phyloP scores from a whole-genome alignment of 768 basidiomycete species.

The Podaxis rugospora region DNA sequence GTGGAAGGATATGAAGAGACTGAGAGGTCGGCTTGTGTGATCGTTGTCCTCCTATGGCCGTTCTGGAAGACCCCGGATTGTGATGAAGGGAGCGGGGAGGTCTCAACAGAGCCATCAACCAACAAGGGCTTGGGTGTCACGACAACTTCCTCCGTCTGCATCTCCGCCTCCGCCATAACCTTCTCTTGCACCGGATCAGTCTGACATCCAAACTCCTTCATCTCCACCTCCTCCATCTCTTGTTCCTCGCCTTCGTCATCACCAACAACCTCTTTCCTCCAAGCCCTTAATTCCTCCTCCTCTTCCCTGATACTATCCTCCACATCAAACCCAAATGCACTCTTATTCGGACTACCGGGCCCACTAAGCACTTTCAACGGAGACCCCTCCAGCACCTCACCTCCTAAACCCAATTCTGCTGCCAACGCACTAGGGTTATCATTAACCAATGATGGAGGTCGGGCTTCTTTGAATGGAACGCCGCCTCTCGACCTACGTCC shows the following conservation, averaged over 20 bases:
- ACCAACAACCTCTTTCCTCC: conserved; percentile 30
- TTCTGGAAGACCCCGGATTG: not conserved
- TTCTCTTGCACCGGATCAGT: conserved; percentile 42
- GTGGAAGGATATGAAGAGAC: conserved; percentile 20
- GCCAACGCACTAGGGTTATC: conserved; percentile 68
- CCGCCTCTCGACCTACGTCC: conserved; percentile 61
- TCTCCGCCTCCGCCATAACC: conserved; percentile 7
- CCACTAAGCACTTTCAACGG: conserved; percentile 29
- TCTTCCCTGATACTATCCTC: conserved; percentile 32
- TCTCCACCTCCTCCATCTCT: conserved; percentile 19
- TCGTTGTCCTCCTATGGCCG: conserved; percentile 31
- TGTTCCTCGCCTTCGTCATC: conserved; percentile 30
- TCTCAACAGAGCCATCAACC: not conserved
- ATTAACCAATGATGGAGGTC: conserved; percentile 68
- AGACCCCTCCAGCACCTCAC: conserved; percentile 17
- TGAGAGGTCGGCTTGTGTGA: conserved; percentile 42
- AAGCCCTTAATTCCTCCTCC: conserved; percentile 30
- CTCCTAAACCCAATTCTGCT: conserved; percentile 44
- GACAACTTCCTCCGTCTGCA: conserved; percentile 1
- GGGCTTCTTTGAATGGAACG: conserved; percentile 62
- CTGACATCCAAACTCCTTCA: conserved; percentile 29
- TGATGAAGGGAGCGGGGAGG: not conserved
- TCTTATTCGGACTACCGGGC: not conserved
- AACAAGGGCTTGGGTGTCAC: not conserved
- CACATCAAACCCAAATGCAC: not conserved